phyloP scores from a whole-genome alignment of 2,329 filamentous ascomycete genomes.

The Curvularia hawaiiensis region DNA sequence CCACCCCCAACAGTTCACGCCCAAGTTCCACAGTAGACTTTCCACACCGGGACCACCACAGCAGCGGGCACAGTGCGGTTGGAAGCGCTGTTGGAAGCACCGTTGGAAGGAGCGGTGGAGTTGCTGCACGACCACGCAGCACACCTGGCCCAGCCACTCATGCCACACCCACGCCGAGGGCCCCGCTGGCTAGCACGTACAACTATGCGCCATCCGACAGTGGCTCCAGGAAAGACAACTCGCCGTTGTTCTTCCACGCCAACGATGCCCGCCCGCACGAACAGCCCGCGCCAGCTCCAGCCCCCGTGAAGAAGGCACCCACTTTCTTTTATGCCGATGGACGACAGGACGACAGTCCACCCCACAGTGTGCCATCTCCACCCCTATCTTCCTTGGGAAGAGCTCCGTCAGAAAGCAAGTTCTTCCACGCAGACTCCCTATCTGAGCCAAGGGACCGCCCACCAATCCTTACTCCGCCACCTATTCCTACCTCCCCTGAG shows the following conservation, averaged over 20 bases:
- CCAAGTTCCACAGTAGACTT: constrained; percentile 41
- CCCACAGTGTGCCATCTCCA: constrained; percentile 39
- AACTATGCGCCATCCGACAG: constrained; percentile 33
- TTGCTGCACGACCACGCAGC: constrained; percentile 45
- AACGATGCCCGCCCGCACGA: constrained; percentile 65
- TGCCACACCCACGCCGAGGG: constrained; percentile 30
- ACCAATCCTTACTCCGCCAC: constrained; percentile 42
- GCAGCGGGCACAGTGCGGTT: constrained; percentile 26
- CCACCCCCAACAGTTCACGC: constrained; percentile 54
- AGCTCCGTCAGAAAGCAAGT: constrained; percentile 57
- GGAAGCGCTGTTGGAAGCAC: constrained; percentile 1
- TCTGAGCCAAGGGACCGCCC: constrained; percentile 47
- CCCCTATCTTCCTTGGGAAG: constrained; percentile 38
- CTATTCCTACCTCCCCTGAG: constrained; percentile 35
- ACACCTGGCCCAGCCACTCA: constrained; percentile 38
- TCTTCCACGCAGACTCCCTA: constrained; percentile 71
- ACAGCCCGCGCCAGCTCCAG: constrained; percentile 33
- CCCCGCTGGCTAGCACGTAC: constrained; percentile 34
- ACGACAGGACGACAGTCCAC: constrained; percentile 47
- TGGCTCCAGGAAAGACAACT: constrained; percentile 35
- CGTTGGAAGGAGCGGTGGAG: constrained; percentile 25
- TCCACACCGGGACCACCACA: constrained; percentile 36
- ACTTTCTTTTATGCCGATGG: constrained; percentile 60
- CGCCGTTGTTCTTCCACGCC: constrained; percentile 88
- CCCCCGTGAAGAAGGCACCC: constrained; percentile 50